These are phyloP conservation scores for Allomyces arbusculus DNA, from an alignment of 192 early-diverging fungal genomes.

Conservation along the genomic window DNA sequence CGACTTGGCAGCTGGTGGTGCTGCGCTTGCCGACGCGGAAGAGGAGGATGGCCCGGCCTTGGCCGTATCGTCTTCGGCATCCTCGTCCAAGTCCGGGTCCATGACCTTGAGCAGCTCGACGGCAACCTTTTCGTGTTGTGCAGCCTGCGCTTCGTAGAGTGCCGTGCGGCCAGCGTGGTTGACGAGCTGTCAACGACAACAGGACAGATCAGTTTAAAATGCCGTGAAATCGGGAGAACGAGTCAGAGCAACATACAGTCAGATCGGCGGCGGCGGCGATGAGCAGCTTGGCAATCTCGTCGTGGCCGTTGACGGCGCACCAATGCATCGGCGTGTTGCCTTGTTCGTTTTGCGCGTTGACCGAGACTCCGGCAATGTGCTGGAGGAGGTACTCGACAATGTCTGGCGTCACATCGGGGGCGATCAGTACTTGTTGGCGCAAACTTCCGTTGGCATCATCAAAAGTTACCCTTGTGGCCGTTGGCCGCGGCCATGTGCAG, in stretches of 20 bases:
- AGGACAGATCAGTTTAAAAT: too few relatives aligned
- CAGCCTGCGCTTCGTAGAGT: background rate
- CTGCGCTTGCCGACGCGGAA: too few relatives aligned
- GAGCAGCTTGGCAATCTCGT: constrained; percentile 38
- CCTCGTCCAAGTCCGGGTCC: background rate
- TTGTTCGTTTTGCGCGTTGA: constrained; percentile 35
- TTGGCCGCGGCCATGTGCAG: constrained; percentile 71
- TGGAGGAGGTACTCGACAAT: constrained; percentile 28
- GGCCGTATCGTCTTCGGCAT: background rate
- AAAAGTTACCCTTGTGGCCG: constrained; percentile 33
- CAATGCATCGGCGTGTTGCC: constrained; percentile 62
- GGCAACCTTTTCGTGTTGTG: background rate
- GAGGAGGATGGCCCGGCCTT: too few relatives aligned
- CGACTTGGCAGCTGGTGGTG: too few relatives aligned
- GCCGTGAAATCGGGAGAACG: too few relatives aligned
- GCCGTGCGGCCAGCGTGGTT: background rate
- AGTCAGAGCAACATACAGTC: constrained; percentile 15
- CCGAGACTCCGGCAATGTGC: constrained; percentile 6
- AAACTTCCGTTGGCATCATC: too few relatives aligned
- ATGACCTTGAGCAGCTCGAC: background rate
- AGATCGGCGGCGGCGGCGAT: constrained; percentile 37
- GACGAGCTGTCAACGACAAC: too few relatives aligned
- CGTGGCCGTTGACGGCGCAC: constrained; percentile 65
- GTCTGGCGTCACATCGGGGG: constrained; percentile 10
- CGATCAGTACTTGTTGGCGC: too few relatives aligned